phyloP scores from a whole-genome alignment of 345 rosid species.

The Aegle marmelos region DNA sequence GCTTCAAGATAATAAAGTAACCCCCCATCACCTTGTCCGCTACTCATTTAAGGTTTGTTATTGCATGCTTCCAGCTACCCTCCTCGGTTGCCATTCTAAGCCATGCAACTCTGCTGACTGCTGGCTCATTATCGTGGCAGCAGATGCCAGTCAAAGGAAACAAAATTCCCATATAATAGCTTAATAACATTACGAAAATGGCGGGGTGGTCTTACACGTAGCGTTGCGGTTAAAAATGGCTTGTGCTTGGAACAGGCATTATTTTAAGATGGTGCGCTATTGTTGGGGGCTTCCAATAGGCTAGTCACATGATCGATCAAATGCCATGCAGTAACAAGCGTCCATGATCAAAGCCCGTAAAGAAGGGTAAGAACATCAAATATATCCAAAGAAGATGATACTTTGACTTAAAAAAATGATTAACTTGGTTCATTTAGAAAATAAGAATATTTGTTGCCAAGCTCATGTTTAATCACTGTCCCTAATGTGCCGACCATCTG shows the following conservation, averaged over 20 bases:
- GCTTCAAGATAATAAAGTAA: neutral
- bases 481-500: neutral
- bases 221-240: too few species aligned
- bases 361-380: neutral
- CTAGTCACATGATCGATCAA: neutral
- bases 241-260: too few species aligned
- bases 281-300: too few species aligned
- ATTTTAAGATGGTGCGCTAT: too few species aligned
- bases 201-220: too few species aligned
- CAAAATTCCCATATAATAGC: too few species aligned
- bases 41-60: constrained; percentile 14
- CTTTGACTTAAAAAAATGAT: neutral
- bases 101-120: constrained; percentile 2
- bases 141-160: too few species aligned
- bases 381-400: neutral
- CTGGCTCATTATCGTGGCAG: too few species aligned
- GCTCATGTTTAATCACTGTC: neutral
- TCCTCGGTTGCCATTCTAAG: constrained; percentile 9
- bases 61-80: neutral
- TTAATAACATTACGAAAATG: too few species aligned
- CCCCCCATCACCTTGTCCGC: constrained; percentile 13
- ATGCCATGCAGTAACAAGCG: neutral
- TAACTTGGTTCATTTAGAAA: neutral
- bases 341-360: neutral
- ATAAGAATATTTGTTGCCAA: neutral